Conservation (phyloP, 2,329 filamentous ascomycete species). For the Talaromyces amestolkiae region DNA sequence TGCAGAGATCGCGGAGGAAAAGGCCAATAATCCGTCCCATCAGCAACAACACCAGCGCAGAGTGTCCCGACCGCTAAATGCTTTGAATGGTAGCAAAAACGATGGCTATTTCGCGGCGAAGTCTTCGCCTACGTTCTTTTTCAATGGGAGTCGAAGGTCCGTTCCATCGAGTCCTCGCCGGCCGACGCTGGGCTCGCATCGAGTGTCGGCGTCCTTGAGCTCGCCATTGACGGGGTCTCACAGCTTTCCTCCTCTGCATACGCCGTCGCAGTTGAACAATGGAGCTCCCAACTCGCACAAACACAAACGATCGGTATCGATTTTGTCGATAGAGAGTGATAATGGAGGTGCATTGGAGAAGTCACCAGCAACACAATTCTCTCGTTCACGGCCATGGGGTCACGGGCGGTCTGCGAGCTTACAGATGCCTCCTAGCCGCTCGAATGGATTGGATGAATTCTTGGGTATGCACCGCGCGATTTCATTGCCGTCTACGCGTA, state of each 20-base stretch:
- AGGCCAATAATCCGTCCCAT: conserved; percentile 28
- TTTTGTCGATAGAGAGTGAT: conserved; percentile 69
- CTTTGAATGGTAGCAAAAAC: conserved; percentile 33
- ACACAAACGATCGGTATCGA: conserved; percentile 76
- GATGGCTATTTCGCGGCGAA: conserved; percentile 41
- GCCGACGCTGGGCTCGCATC: conserved; percentile 32
- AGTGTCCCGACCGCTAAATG: conserved; percentile 36
- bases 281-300: conserved; percentile 41
- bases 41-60: conserved; percentile 35
- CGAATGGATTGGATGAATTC: conserved; percentile 41
- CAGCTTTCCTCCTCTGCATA: conserved; percentile 41
- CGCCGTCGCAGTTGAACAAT: conserved; percentile 25
- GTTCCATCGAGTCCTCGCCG: conserved; percentile 34
- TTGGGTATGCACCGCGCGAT: conserved; percentile 32
- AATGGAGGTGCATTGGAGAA: conserved; percentile 30
- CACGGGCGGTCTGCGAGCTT: conserved; percentile 79
- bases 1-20: conserved; percentile 44
- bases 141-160: conserved; percentile 38
- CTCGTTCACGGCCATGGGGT: conserved; percentile 58
- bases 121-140: conserved; percentile 35
- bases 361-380: conserved; percentile 33
- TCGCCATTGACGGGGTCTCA: conserved; percentile 39
- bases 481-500: background rate
- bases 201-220: conserved; percentile 41
- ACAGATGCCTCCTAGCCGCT: conserved; percentile 63